Conservation (phyloP, 176 grass and related monocot genomes). For the Dactylis glomerata region DNA sequence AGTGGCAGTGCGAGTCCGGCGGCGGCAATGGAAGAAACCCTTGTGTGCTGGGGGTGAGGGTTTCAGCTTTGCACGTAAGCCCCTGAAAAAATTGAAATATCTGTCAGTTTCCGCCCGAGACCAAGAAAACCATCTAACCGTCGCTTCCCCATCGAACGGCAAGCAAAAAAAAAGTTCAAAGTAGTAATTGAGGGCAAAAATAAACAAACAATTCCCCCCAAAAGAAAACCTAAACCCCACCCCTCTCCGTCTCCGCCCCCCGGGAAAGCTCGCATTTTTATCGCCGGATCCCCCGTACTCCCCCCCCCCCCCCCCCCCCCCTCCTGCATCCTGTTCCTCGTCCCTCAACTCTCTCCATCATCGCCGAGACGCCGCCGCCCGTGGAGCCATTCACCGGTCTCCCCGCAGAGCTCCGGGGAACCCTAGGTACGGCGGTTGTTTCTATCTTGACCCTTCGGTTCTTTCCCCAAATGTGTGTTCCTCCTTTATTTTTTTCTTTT, state of each 20-base stretch:
- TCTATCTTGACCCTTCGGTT: neutral
- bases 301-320: no score
- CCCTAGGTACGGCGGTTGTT: conserved; percentile 5
- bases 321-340: neutral
- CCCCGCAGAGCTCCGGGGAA: neutral
- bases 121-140: neutral
- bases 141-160: neutral
- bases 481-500: neutral
- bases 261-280: conserved; percentile 11
- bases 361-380: neutral
- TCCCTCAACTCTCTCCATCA: neutral
- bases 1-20: neutral
- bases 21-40: neutral
- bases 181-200: no score
- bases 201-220: no score
- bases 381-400: neutral
- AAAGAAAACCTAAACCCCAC: neutral
- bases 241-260: neutral
- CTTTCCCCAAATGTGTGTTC: neutral
- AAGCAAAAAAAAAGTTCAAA: no score
- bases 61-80: neutral
- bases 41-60: neutral
- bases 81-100: neutral
- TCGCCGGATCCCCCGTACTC: neutral
- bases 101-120: neutral